Evolutionary conservation across 2,329 filamentous ascomycete species (phyloP).

Genomic region (Cladobotryum protrusum): DNA sequence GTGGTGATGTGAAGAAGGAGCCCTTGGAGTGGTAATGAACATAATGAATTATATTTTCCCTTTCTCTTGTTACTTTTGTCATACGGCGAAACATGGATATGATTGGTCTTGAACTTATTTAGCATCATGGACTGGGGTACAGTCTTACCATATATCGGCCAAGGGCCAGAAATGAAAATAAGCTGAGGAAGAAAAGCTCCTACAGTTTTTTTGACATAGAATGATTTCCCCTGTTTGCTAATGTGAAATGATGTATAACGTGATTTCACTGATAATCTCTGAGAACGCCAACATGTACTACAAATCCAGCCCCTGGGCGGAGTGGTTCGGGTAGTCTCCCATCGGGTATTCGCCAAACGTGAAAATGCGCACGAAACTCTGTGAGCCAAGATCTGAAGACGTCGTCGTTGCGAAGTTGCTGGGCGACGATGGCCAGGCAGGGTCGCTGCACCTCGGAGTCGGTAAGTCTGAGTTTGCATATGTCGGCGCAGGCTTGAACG

Average conservation of each 20-base stretch:
- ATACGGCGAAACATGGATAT: background rate
- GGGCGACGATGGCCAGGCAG: slow-evolving; percentile 74
- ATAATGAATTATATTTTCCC: slow-evolving; percentile 16
- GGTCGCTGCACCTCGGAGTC: slow-evolving; percentile 28
- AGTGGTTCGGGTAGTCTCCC: slow-evolving; percentile 53
- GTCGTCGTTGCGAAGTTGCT: slow-evolving; percentile 79
- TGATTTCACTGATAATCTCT: slow-evolving; percentile 19
- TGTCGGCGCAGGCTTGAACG: slow-evolving; percentile 72
- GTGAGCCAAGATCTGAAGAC: slow-evolving; percentile 79
- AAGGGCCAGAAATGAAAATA: slow-evolving; percentile 6
- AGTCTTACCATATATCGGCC: slow-evolving; percentile 7
- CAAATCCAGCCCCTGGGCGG: slow-evolving; percentile 64
- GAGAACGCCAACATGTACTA: slow-evolving; percentile 71
- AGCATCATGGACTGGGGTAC: background rate
- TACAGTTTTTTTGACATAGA: background rate
- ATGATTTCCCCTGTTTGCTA: background rate
- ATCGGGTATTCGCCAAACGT: slow-evolving; percentile 70
- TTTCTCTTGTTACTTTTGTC: background rate
- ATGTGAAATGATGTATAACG: background rate
- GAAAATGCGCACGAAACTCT: slow-evolving; percentile 60
- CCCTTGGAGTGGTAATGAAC: slow-evolving; percentile 74
- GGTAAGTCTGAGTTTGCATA: slow-evolving; percentile 54
- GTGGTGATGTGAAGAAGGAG: slow-evolving; percentile 75
- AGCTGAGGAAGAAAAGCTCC: background rate
- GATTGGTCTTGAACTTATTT: background rate